phyloP scores from a whole-genome alignment of 108 stramenopile species.

The Mayamaea pseudoterrestris region DNA sequence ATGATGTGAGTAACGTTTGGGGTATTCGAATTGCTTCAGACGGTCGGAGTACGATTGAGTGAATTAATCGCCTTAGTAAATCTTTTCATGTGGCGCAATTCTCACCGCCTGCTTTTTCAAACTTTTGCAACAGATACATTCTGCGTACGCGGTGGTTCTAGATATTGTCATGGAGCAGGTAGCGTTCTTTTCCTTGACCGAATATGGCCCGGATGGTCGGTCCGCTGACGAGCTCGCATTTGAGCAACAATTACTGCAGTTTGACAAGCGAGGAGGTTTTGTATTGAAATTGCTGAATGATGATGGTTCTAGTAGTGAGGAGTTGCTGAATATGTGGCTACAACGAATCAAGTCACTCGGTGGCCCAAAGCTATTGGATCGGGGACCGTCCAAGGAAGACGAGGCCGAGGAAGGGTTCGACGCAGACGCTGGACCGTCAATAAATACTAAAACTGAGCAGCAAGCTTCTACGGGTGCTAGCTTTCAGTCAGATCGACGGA shows the following conservation, averaged over 20 bases:
- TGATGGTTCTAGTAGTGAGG: conserved; percentile 2
- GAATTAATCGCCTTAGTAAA: too few species aligned
- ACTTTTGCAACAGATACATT: conserved; percentile 59
- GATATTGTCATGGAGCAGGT: conserved; percentile 71
- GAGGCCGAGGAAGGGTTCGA: conserved; percentile 21
- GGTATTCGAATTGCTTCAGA: too few species aligned
- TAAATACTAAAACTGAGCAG: conserved; percentile 7
- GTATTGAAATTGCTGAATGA: conserved; percentile 18
- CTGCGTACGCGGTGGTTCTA: conserved; percentile 58
- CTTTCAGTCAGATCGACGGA: conserved; percentile 74
- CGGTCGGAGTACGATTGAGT: too few species aligned
- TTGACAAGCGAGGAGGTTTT: conserved; percentile 63
- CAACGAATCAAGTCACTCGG: conserved; percentile 44
- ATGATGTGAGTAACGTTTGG: too few species aligned
- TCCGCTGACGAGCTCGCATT: conserved; percentile 42
- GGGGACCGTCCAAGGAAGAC: conserved; percentile 15
- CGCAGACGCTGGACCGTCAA: conserved; percentile 14
- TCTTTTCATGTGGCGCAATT: too few species aligned
- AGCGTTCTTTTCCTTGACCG: conserved; percentile 59
- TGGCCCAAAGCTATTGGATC: conserved; percentile 57
- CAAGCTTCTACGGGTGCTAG: conserved; percentile 20
- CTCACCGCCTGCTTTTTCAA: too few species aligned
- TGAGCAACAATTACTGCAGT: conserved; percentile 34
- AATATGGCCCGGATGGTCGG: conserved; percentile 57
- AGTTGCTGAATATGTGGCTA: conserved; percentile 21